Conservation (phyloP, 495 filamentous ascomycete genomes). For the Paragyromitra xinjiangensis region DNA sequence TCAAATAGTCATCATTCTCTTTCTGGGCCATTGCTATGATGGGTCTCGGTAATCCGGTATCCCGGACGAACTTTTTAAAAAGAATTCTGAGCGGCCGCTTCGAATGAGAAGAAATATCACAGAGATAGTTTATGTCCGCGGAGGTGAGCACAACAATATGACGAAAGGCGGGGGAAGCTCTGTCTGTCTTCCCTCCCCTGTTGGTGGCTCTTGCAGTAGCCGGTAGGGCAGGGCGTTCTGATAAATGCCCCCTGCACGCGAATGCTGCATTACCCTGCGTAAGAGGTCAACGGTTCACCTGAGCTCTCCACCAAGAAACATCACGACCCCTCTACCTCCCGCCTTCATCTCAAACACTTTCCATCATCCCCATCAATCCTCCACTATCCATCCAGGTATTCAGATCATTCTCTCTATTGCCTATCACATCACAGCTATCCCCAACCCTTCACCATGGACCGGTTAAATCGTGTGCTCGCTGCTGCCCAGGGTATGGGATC, state of each 20-base stretch:
- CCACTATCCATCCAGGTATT: constrained; percentile 39
- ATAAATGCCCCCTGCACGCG: constrained; percentile 45
- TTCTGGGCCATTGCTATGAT: constrained; percentile 40
- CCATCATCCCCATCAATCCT: constrained; percentile 48
- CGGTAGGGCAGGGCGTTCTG: constrained; percentile 28
- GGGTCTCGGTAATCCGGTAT: not conserved
- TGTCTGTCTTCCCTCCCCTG: not conserved
- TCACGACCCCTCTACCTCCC: constrained; percentile 47
- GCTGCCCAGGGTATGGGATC: constrained; percentile 79
- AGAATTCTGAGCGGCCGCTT: not conserved
- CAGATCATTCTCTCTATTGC: not conserved
- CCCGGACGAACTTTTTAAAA: not conserved
- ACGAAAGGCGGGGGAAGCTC: constrained; percentile 47
- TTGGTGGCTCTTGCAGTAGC: constrained; percentile 10
- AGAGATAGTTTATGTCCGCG: not conserved
- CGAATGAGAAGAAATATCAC: not conserved
- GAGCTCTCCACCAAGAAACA: constrained; percentile 45
- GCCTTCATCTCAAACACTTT: constrained; percentile 22
- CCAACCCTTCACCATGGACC: constrained; percentile 71
- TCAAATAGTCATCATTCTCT: constrained; percentile 79
- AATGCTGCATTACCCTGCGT: constrained; percentile 40
- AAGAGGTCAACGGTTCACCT: constrained; percentile 36
- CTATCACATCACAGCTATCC: constrained; percentile 17
- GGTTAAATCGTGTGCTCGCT: constrained; percentile 82
- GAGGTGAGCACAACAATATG: constrained; percentile 20